Evolutionary conservation across 805 yeast species (phyloP).

Genomic region (Huiozyma sinensis): DNA sequence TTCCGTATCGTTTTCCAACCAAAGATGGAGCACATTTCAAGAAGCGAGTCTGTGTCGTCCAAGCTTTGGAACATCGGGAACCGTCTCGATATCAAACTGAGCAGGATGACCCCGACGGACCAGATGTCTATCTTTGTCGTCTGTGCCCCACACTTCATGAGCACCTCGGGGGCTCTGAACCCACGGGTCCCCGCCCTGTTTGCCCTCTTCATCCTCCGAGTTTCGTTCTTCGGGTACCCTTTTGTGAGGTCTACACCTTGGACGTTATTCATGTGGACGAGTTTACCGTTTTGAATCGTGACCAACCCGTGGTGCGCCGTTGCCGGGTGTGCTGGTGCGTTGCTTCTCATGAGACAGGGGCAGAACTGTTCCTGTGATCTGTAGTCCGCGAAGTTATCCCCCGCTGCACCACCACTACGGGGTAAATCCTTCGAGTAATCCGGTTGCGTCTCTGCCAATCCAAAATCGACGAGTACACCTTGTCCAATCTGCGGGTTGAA

Average conservation of each 20-base stretch:
- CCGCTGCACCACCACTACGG: background rate
- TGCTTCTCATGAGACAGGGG: slow-evolving; percentile 42
- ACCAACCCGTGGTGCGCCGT: slow-evolving; percentile 9
- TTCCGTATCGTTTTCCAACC: slow-evolving; percentile 64
- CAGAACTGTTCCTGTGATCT: slow-evolving; percentile 34
- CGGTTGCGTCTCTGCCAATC: slow-evolving; percentile 63
- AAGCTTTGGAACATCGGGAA: slow-evolving; percentile 92
- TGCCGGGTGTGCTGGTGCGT: background rate
- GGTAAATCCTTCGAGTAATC: slow-evolving; percentile 6
- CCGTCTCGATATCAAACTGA: slow-evolving; percentile 65
- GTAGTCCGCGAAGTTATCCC: slow-evolving; percentile 7
- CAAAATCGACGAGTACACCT: slow-evolving; percentile 88
- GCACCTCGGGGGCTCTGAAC: slow-evolving; percentile 87
- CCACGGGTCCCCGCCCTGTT: slow-evolving; percentile 97
- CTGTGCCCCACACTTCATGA: slow-evolving; percentile 78
- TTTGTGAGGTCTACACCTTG: slow-evolving; percentile 32
- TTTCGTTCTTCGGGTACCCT: slow-evolving; percentile 82
- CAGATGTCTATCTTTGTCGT: slow-evolving; percentile 75
- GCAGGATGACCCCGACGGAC: slow-evolving; percentile 84
- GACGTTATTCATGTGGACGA: slow-evolving; percentile 24
- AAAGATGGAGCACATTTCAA: slow-evolving; percentile 73
- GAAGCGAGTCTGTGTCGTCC: slow-evolving; percentile 84
- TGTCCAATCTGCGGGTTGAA: slow-evolving; percentile 54
- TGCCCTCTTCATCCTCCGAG: slow-evolving; percentile 81
- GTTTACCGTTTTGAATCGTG: slow-evolving; percentile 25